phyloP scores from a whole-genome alignment of 805 yeast species.

The Ogataea thermomethanolica region DNA sequence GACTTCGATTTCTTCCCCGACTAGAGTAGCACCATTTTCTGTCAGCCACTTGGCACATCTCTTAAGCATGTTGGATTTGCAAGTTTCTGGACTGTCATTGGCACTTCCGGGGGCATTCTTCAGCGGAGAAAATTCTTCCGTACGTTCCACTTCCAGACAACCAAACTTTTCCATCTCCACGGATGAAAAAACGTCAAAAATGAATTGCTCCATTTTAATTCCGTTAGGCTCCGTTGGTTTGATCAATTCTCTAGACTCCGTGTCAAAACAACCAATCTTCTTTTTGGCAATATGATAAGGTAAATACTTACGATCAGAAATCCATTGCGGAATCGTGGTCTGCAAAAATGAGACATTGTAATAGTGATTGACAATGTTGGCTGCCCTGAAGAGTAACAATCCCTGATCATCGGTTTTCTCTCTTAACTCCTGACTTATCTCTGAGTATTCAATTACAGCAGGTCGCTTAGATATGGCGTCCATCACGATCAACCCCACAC shows the following conservation, averaged over 20 bases:
- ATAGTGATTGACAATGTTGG: slow-evolving; percentile 95
- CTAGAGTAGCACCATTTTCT: slow-evolving; percentile 26
- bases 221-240: slow-evolving; percentile 85
- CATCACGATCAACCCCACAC: slow-evolving; percentile 87
- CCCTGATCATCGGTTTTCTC: slow-evolving; percentile 59
- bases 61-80: slow-evolving; percentile 58
- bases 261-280: slow-evolving; percentile 61
- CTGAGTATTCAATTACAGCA: slow-evolving; percentile 93
- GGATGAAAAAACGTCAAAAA: slow-evolving; percentile 90
- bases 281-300: slow-evolving; percentile 96
- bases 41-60: slow-evolving; percentile 74
- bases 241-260: slow-evolving; percentile 40
- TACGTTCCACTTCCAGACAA: slow-evolving; percentile 84
- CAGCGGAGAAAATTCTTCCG: slow-evolving; percentile 87
- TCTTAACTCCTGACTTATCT: slow-evolving; percentile 73
- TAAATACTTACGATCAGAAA: slow-evolving; percentile 54
- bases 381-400: slow-evolving; percentile 78
- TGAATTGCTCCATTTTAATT: slow-evolving; percentile 92
- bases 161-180: slow-evolving; percentile 74
- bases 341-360: slow-evolving; percentile 76
- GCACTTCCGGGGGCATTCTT: slow-evolving; percentile 85
- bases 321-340: slow-evolving; percentile 64
- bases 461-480: slow-evolving; percentile 58
- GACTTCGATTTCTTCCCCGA: slow-evolving; percentile 57
- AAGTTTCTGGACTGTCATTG: slow-evolving; percentile 82